A percentile compares a stretch with the other conserved stretches of the same genome.
Conservation (phyloP, 1,284 basidiomycete genomes). For the Leccinum pachyderme region DNA sequence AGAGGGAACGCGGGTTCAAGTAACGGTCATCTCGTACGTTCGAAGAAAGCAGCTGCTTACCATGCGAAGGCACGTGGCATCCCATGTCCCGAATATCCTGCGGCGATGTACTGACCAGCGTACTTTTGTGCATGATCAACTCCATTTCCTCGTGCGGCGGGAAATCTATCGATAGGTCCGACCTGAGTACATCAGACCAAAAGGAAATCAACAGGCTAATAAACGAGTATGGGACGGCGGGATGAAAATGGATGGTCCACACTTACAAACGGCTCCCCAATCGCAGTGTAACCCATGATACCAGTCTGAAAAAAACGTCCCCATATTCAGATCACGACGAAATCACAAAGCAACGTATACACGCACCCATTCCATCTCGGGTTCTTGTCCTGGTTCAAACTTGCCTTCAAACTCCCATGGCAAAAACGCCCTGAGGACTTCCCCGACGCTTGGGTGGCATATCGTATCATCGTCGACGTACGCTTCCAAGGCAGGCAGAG, state of each 20-base stretch:
- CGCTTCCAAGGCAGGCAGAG: constrained; percentile 45
- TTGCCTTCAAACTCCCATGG: constrained; percentile 56
- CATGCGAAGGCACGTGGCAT: constrained; percentile 78
- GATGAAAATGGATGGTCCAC: constrained; percentile 4
- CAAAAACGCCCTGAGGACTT: constrained; percentile 54
- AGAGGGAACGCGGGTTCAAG: neutral
- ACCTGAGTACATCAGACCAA: constrained; percentile 46
- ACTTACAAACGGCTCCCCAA: constrained; percentile 68
- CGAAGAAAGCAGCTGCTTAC: neutral
- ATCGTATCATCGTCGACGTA: constrained; percentile 62
- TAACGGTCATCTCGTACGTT: neutral
- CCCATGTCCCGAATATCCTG: constrained; percentile 77
- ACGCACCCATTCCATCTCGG: constrained; percentile 75
- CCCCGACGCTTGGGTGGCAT: constrained; percentile 48
- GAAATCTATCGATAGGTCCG: constrained; percentile 51
- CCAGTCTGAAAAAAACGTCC: constrained; percentile 53
- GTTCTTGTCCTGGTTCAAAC: constrained; percentile 44
- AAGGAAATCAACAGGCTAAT: neutral
- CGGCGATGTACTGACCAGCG: constrained; percentile 69
- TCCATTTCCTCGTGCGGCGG: constrained; percentile 13
- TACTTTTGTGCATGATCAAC: constrained; percentile 20
- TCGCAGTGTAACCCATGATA: constrained; percentile 75
- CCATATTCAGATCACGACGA: neutral
- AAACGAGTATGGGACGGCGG: neutral
- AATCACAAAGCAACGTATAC: neutral